Conservation (phyloP, 805 yeast genomes). For the Kodamaea sagamina region DNA sequence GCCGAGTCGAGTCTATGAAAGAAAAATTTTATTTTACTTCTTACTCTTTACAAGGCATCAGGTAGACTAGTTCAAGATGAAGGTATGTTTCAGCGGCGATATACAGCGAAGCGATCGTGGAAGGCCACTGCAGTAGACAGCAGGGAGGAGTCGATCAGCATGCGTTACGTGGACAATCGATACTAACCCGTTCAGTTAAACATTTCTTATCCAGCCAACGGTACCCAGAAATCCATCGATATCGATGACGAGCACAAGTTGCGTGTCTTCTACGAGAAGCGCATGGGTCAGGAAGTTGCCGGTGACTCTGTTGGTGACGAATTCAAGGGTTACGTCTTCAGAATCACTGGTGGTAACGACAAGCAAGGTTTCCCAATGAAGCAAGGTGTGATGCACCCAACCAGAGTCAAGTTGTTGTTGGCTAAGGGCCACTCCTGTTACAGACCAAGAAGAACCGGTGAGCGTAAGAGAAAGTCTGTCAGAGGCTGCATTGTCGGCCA, state of each 20-base stretch:
- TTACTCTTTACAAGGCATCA: slow-evolving; percentile 28
- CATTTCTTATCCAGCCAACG: slow-evolving; percentile 99
- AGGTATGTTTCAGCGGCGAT: slow-evolving; percentile 35
- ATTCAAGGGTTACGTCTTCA: slow-evolving; percentile 99
- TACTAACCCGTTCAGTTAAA: slow-evolving; percentile 63
- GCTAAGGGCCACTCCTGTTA: slow-evolving; percentile 96
- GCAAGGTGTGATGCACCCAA: slow-evolving; percentile 99
- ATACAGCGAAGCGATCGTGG: too few species aligned
- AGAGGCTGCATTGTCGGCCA: slow-evolving; percentile 99
- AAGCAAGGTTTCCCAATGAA: slow-evolving; percentile 99
- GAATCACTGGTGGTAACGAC: slow-evolving; percentile 99
- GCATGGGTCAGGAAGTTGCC: slow-evolving; percentile 99
- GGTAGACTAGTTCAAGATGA: slow-evolving; percentile 45
- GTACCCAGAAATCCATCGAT: slow-evolving; percentile 97
- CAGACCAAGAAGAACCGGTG: slow-evolving; percentile 99
- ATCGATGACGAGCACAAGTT: slow-evolving; percentile 99
- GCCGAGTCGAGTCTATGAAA: slow-evolving; percentile 6
- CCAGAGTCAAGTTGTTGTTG: slow-evolving; percentile 96
- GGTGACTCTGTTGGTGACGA: slow-evolving; percentile 98
- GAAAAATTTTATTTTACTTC: slow-evolving; percentile 22
- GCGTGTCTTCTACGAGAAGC: slow-evolving; percentile 98
- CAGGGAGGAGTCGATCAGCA: not conserved
- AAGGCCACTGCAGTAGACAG: too few species aligned
- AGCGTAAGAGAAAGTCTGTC: slow-evolving; percentile 99
- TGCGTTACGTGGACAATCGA: too few species aligned